These are phyloP conservation scores for Curvularia verruculosa DNA, from an alignment of 2,329 filamentous ascomycete genomes.

Conservation along the genomic window DNA sequence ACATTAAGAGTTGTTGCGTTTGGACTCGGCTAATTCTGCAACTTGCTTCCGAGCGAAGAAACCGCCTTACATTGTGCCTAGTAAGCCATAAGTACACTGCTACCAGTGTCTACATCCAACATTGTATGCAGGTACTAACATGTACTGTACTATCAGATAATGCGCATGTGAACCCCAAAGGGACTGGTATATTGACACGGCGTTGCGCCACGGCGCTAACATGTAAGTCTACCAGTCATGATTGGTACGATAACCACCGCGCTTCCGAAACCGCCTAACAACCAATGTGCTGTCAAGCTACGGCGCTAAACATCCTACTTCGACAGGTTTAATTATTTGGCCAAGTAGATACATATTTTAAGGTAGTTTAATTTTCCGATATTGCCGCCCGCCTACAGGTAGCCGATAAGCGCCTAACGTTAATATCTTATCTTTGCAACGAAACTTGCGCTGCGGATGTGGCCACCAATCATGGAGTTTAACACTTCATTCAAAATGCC, in stretches of 20 bases:
- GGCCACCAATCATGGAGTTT: background rate
- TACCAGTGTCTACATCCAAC: background rate
- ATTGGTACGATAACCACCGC: background rate
- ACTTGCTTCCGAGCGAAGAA: too few relatives aligned
- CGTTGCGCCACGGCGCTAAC: constrained; percentile 3
- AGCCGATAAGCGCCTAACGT: constrained; percentile 1
- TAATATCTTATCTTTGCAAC: background rate
- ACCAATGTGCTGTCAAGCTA: background rate
- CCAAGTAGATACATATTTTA: background rate
- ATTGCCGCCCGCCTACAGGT: background rate
- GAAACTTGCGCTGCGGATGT: too few relatives aligned
- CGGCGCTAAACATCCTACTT: background rate
- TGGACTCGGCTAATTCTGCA: too few relatives aligned
- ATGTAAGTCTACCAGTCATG: background rate
- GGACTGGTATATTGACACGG: background rate
- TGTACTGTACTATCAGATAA: background rate
- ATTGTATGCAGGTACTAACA: background rate
- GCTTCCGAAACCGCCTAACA: background rate
- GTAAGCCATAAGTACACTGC: background rate
- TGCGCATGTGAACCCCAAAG: too few relatives aligned
- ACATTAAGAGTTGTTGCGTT: too few relatives aligned
- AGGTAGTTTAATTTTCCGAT: background rate
- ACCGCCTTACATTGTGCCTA: too few relatives aligned
- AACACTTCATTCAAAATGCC: background rate
- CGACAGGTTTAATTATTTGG: background rate